Base-by-base conservation (phyloP, 441 rosid species). In the Syzygium malaccense region DNA sequence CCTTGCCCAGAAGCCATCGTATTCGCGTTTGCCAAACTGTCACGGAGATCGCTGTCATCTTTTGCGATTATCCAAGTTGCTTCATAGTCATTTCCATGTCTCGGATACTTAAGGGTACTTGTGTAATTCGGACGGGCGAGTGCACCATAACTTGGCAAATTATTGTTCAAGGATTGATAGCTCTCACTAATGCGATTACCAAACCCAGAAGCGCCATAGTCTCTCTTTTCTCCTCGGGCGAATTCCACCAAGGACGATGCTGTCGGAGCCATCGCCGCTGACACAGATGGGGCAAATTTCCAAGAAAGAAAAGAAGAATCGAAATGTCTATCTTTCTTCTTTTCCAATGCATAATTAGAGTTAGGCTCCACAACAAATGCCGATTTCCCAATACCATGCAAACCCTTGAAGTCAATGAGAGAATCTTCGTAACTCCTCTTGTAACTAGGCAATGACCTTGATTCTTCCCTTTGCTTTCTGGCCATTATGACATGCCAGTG, bases 401-500 rank as follows among this genome's bases (percentile, higher is more conserved):
- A 71, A 86, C 48, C 78, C 68, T 75, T 87, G 87, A 88, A n/a
- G 71, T 86, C 86, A 75, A 26, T 87, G 51, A 89, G 68, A 32
- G 75, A 60, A 23, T 91, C 92, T 68, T 90, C 89, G 85, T 79
- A 87, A 89, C 90, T 90, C 90, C 94, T 89, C 86, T 91, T 91
- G 51, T 91, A 90, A 37, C 89, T 41, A 37, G 51, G 83, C 17
- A 75, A 86, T 20, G 89, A 28, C 90, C 87, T 93, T 85, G 95
- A 92, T 87, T 93, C 92, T 13, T 92, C 94, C 60, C 95, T 91
- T 88, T 94, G 91, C 90, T 92, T 94, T 89, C 95, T 92, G 85
- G 96, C 94, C 95, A 93, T 95, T 84, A 94, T 93, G 8, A 94
- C 96, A 90, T 95, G 96, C 95, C 96, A 94, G 64, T 94, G 96